Evolutionary conservation across 1,284 basidiomycete species (phyloP), one percentile per base, ranked within the genome.

Genomic region (Rhodotorula sp.): DNA sequence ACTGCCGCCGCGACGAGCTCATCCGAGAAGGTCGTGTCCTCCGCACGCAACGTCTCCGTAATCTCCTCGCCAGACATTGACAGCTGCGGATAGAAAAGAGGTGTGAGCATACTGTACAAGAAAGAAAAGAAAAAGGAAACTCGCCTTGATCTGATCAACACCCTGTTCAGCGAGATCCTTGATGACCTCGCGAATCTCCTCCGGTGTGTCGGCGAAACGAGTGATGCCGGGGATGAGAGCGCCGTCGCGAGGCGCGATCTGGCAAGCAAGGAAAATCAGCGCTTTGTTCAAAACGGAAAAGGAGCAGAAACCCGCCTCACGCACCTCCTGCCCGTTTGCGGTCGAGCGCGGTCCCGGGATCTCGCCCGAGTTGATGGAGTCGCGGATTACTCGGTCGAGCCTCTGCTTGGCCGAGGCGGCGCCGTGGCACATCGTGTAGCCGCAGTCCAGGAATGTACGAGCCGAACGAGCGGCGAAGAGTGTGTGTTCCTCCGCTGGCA

Each of bases 31-130:
- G 80, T 81, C 15, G 64, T 82, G 56, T 77, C 76, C 50, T 82
- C 81, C 3, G 81, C 80, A 10, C 80, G 77, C 65, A 82, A 76
- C 21, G 73, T 60, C 59, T 81, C 79, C 0, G 82, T 81, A 34
- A 81, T 79, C 66, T 81, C 81, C 21, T 82, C 81, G 1, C 81
- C 80, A 23, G 78, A 79, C 80, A 81, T 81, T 5, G 34, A 34
- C 34, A 34, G 34, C 34, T 34, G 34, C 34, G n/a, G n/a, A 34
- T 34, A 34, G 34, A 34, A 34, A 4, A n/a, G 34, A 34, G 34
- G 34, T 34, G 34, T 34, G 34, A 34, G 34, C 34, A 34, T 34
- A 34, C 34, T 34, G 34, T 34, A 34, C 5, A 34, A 34, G 2
- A 34, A 34, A 7, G 2, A 34, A 34, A 6, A 8, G 34, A 43